Base-by-base conservation (phyloP, 352 stramenopile species). In the Phytophthora syringae region DNA sequence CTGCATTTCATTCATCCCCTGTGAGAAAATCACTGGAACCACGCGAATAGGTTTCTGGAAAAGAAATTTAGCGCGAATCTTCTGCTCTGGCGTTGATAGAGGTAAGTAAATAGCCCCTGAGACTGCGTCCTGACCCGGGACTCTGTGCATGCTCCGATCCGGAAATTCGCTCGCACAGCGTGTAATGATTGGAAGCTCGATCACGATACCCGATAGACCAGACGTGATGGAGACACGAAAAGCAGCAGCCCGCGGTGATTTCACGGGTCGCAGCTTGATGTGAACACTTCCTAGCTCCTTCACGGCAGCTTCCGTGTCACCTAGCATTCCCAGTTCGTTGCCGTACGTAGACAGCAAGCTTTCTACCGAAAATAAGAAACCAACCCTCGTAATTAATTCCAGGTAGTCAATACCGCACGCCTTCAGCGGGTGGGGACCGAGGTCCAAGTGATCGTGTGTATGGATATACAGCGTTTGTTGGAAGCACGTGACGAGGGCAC, bases 1-100 rank as follows among this genome's bases (percentile, higher is more conserved):
- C 71, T 97, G 91, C 79, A 96, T 94, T 64, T 98, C 93, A 76
- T 98, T 98, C 74, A 98, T 88, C 36, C 93, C 93, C 48, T 98
- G 88, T 2, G 84, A 93, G 58, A 95, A 95, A 9, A 95, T 67
- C 20, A 95, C 77, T 4, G 88, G 81, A 9, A 91, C 79, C n/a
- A 95, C 77, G 7, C 50, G 58, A 64, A 95, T 90, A 1, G 68
- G 57, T 20, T 73, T 72, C 48, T 77, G 70, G 30, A 94, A 86
- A 52, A 94, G 68, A 43, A 74, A 75, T n/a, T 89, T 82, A 1
- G 77, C 74, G 1, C 84, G 80, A 25, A 79, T 50, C 32, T 78
- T 84, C 43, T 92, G 50, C 30, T 82, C 79, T 12, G 53, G 44
- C 0, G 76, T 83, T 10, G 53, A 70, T 16, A 94, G 63, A 10